Percentiles rank a stretch among this genome's conserved stretches.
Conservation (phyloP, 78 protist species). For the Protostelium mycophagum region DNA sequence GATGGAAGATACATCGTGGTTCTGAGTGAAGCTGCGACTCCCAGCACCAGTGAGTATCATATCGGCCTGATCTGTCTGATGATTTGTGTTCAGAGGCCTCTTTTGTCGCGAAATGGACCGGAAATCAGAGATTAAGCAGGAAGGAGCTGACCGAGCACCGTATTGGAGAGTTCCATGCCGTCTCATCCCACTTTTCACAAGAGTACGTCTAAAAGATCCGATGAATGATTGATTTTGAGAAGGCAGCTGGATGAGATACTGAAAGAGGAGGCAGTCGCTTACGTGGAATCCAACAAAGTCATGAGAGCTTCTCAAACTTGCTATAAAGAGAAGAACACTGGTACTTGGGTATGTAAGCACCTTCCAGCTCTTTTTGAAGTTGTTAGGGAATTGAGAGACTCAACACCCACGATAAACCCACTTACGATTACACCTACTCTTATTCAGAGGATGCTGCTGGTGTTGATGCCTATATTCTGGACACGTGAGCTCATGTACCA, state of each 20-base stretch:
- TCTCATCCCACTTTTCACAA: too few species aligned
- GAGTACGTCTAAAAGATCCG: too few species aligned
- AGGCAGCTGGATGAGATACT: neutral
- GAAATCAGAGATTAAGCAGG: too few species aligned
- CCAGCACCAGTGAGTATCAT: too few species aligned
- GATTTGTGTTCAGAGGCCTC: too few species aligned
- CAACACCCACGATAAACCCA: neutral
- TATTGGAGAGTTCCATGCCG: too few species aligned
- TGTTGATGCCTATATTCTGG: neutral
- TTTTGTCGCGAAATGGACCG: too few species aligned
- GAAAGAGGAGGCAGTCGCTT: neutral
- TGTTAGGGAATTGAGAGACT: neutral
- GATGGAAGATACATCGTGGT: too few species aligned
- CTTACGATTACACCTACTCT: neutral
- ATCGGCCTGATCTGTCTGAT: too few species aligned
- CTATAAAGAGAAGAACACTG: neutral
- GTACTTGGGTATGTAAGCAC: neutral
- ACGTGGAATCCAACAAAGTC: neutral
- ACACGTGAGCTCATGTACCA: neutral
- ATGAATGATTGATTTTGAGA: too few species aligned
- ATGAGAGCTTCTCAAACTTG: neutral
- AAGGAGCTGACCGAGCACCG: too few species aligned
- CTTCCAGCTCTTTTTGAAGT: neutral
- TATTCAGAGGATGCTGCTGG: neutral
- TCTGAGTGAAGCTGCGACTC: too few species aligned